Percentiles rank a stretch among this genome's conserved stretches.
Evolutionary conservation across 306 rosid species (phyloP).

Genomic region (Sesbania bispinosa): DNA sequence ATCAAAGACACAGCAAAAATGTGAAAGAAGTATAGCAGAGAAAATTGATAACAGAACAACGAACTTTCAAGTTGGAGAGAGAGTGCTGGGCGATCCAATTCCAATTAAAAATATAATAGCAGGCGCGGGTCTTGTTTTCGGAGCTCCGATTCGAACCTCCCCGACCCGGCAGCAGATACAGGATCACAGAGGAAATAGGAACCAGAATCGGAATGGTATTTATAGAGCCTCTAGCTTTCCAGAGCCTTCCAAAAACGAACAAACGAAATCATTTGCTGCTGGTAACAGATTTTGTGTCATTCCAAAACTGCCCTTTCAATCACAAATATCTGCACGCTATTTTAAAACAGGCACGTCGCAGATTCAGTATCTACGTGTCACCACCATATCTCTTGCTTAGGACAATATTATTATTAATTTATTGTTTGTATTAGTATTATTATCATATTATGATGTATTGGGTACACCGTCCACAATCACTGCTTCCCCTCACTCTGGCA

Average conservation of each 20-base stretch:
- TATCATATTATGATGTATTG: too few species aligned
- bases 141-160: conserved; percentile 34
- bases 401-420: too few species aligned
- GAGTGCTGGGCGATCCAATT: neutral
- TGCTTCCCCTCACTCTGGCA: too few species aligned
- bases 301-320: neutral
- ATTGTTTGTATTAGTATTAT: too few species aligned
- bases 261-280: too few species aligned
- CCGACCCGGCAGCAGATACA: neutral
- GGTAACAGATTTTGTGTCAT: neutral
- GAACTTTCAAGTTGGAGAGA: conserved; percentile 28
- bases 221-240: too few species aligned
- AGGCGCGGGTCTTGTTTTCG: neutral
- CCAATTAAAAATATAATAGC: neutral
- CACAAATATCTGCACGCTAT: conserved; percentile 2
- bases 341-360: neutral
- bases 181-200: neutral
- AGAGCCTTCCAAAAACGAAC: too few species aligned
- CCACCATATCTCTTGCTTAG: neutral
- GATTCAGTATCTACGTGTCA: neutral
- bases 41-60: neutral
- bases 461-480: neutral
- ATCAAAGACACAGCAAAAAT: too few species aligned
- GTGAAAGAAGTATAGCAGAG: too few species aligned
- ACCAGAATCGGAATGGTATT: too few species aligned